Conservation (phyloP, 2,329 filamentous ascomycete species). For the Arthroderma sp. region DNA sequence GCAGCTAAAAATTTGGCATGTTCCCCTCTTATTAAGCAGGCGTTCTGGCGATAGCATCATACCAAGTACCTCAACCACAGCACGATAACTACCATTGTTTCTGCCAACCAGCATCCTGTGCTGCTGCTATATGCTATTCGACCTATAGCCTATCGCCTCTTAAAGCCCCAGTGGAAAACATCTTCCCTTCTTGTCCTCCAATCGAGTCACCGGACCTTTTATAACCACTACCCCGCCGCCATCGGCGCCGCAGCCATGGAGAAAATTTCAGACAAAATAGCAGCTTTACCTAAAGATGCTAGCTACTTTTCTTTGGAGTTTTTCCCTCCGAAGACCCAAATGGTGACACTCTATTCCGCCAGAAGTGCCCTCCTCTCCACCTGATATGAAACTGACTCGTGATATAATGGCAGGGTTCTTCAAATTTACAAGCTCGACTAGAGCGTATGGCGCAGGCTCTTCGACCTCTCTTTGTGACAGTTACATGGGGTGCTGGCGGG, state of each 20-base stretch:
- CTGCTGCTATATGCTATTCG: no score
- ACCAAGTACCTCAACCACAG: no score
- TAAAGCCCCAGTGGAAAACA: no score
- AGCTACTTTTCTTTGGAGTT: slow-evolving; percentile 96
- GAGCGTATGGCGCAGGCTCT: slow-evolving; percentile 89
- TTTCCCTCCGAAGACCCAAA: slow-evolving; percentile 94
- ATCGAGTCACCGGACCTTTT: no score
- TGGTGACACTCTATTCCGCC: slow-evolving; percentile 37
- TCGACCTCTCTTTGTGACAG: slow-evolving; percentile 85
- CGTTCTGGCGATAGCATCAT: no score
- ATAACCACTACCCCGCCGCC: no score
- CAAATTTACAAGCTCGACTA: slow-evolving; percentile 82
- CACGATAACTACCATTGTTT: no score
- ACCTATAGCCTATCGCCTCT: no score
- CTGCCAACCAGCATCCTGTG: no score
- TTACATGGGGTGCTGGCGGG: slow-evolving; percentile 95
- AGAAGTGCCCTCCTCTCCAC: neutral
- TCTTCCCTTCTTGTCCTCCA: no score
- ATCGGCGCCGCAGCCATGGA: slow-evolving; percentile 29
- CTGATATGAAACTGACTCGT: slow-evolving; percentile 12
- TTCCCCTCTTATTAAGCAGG: no score
- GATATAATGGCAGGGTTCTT: slow-evolving; percentile 50
- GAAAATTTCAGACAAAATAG: slow-evolving; percentile 91
- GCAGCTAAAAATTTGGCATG: no score
- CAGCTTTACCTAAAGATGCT: slow-evolving; percentile 66